Base-by-base conservation (phyloP, 2,329 filamentous ascomycete species). In the Cladorrhinum sp. region DNA sequence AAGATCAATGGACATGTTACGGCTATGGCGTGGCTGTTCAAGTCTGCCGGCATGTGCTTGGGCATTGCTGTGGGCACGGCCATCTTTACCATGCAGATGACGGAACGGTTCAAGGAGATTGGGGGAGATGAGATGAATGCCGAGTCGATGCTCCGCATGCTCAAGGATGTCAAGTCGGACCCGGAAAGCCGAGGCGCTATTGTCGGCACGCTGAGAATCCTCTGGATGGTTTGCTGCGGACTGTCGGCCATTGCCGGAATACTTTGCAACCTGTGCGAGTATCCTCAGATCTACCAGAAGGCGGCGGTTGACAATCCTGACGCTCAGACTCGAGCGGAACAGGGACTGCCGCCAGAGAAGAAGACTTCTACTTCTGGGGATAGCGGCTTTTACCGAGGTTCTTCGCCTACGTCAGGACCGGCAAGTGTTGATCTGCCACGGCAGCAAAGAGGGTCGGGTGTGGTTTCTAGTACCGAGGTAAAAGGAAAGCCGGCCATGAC, bases 51-150 rank as follows among this genome's bases (percentile, higher is more conserved):
- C 30, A 63, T 63, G 62, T 63, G 59, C 28, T 23, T 65, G 33
- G 64, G 64, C 55, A 60, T 65, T 20, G 64, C 61, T 18, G 55
- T 65, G 23, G 64, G 64, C 21, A 65, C 64, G 1, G 57, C 64
- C n/a, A 55, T 65, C 14, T 65, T 65, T 36, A 60, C 61, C 6
- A 48, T 51, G 14, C 48, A 36, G 16, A 62, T 65, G 57, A 56
- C 60, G 14, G 16, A 30, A 46, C 52, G 46, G 46, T 52, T 63
- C 23, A 46, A 20, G n/a, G 54, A 24, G 4, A 39, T 54, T 8
- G 39, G 57, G 1, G 61, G 46, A 4, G 36, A 50, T 10, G 59
- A 62, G 33, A 57, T 65, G 50, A 57, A 58, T 33, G 46, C 64
- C 24, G 59, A 65, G 55, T 60, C 58, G 10, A 56, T 65, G n/a